Base-by-base conservation (phyloP, 257 asterid genomes). In the Ehretia macrophylla region DNA sequence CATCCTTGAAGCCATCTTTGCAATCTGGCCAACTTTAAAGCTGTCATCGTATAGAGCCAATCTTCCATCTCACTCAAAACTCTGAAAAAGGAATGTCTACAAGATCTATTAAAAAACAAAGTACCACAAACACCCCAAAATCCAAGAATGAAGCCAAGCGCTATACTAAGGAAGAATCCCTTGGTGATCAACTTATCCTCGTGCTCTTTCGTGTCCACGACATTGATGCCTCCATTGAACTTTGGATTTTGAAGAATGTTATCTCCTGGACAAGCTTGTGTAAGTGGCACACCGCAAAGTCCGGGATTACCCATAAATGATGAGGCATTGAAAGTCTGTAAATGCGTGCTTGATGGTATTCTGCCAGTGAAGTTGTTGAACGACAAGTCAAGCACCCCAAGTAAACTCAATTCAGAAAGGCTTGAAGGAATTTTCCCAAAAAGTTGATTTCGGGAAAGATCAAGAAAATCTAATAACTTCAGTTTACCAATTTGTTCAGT, bases 391-490 rank as follows among this genome's bases (percentile, higher is more conserved):
- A 70, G 10, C 10, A 51, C 27, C 14, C 67, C 63, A 16, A 62
- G 57, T 8, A 16, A 37, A 27, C 22, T 47, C 20, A 62, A 8
- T 9, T 42, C 23, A 18, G 71, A 32, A 38, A 75, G 50, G 39
- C 60, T 58, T n/a, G 17, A 1, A 0, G 80, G 76, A 47, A 75
- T 65, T 5, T 8, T 4, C 0, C 77, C 77, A 1, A 64, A 51
- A 23, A 75, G 71, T 8, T 62, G 59, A 39, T 75, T 70, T 17
- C 14, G 1, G 1, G 77, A 75, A 52, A 66, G 12, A 63, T 75
- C 80, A 17, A 75, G 73, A 56, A 67, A 56, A 56, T 81, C 59
- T 1, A 80, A 59, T 1, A 14, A 14, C 16, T 59, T 53, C 39
- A 74, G 5, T 14, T 32, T 1, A 3, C 66, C 78, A 54, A 81